Percentiles rank a stretch among this genome's conserved stretches.
phyloP scores from a whole-genome alignment of 208 protist species.

The Trichomonas vaginalis region DNA sequence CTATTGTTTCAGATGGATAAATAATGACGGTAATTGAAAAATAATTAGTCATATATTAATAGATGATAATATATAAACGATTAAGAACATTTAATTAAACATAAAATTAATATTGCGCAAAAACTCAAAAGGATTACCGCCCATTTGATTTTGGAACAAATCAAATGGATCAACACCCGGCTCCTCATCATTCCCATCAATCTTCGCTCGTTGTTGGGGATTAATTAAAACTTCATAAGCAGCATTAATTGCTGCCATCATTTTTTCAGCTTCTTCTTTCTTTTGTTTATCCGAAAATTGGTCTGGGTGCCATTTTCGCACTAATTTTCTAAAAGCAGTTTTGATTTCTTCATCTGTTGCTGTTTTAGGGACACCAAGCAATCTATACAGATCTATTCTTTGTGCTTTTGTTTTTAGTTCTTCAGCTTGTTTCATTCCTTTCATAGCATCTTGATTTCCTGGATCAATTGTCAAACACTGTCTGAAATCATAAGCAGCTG shows the following conservation, averaged over 20 bases:
- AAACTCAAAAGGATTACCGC: not conserved
- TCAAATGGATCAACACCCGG: not conserved
- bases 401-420: not conserved
- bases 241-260: not conserved
- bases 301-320: not conserved
- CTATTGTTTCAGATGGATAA: too few relatives aligned
- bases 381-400: not conserved
- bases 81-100: not conserved
- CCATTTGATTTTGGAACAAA: not conserved
- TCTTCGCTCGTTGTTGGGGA: not conserved
- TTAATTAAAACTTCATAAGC: not conserved
- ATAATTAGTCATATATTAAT: too few relatives aligned
- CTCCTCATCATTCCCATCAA: not conserved
- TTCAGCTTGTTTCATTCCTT: not conserved
- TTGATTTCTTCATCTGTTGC: not conserved
- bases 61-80: not conserved
- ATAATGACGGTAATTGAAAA: too few relatives aligned
- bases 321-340: not conserved
- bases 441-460: not conserved
- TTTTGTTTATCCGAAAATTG: not conserved
- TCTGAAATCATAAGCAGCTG: not conserved
- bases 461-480: too few relatives aligned
- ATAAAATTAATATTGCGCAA: not conserved
- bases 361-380: not conserved
- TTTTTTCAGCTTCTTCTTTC: not conserved